phyloP scores from a whole-genome alignment of 257 asterid species.

The Rehmannia glutinosa region DNA sequence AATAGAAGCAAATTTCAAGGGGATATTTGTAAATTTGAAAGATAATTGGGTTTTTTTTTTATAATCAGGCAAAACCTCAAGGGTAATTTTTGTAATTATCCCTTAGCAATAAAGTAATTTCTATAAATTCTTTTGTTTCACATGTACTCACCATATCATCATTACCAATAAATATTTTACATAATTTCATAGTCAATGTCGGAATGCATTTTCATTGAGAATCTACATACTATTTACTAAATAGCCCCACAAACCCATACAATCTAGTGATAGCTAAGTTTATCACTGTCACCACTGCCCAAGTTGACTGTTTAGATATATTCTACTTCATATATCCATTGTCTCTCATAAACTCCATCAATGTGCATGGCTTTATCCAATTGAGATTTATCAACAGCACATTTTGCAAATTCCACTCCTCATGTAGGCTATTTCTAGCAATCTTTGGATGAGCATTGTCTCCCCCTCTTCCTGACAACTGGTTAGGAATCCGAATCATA shows the following conservation, averaged over 20 bases:
- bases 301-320: not conserved
- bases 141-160: not conserved
- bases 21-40: no score
- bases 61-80: no score
- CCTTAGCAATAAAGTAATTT: no score
- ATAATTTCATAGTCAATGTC: not conserved
- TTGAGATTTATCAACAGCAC: not conserved
- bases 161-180: not conserved
- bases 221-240: not conserved
- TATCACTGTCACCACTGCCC: not conserved
- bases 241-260: not conserved
- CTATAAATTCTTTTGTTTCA: not conserved
- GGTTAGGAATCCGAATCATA: not conserved
- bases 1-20: no score
- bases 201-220: not conserved
- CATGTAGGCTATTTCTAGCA: not conserved
- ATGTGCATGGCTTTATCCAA: not conserved
- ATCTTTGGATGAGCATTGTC: not conserved
- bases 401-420: not conserved
- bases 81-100: no score
- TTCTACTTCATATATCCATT: not conserved
- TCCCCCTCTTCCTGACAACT: not conserved
- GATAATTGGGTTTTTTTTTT: no score
- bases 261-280: not conserved
- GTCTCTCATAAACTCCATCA: not conserved